Base-by-base conservation (phyloP, 2,329 filamentous ascomycete genomes). In the Ophiosphaerella korrae region DNA sequence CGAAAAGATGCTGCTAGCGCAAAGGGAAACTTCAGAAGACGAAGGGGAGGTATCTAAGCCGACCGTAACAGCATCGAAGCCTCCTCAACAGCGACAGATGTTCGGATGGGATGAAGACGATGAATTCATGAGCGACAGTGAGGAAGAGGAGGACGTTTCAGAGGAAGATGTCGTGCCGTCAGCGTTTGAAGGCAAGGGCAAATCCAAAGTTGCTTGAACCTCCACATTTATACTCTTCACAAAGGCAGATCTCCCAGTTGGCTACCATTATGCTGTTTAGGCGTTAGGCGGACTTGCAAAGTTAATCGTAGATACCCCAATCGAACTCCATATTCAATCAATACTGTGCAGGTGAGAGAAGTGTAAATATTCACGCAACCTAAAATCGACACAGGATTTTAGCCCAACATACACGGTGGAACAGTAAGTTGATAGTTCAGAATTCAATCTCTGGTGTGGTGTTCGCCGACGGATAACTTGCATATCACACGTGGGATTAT, bases 51-150 rank as follows among this genome's bases (percentile, higher is more conserved):
- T 6, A 29, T 29, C 51, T n/a, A 64, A 69, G 40, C 63, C 59
- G 7, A 50, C 51, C 13, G 58, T 63, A 18, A 64, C 63, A 6
- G 52, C 60, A 13, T 66, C 67, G 12, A 67, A 65, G 48, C 60
- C 64, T n/a, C 58, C 71, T 31, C 64, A 75, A 9, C 67, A 72
- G n/a, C 69, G 67, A 43, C 77, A 80, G 0, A 90, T 92, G 66
- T 88, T 87, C 62, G 89, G 88, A 0, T 93, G 92, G 74, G 89
- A 92, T 55, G 87, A 90, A 46, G 88, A 92, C 34, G 68, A 70
- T 13, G 69, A 74, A 46, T 72, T 72, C 44, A 74, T 78, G 62
- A 78, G 75, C 47, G 75, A 78, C 16, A 76, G 75, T 24, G 77
- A 78, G 23, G 78, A 80, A 12, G 77, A 77, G 8, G 77, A 77